Conservation (phyloP, 495 filamentous ascomycete genomes). For the Talaromyces thailandensis region DNA sequence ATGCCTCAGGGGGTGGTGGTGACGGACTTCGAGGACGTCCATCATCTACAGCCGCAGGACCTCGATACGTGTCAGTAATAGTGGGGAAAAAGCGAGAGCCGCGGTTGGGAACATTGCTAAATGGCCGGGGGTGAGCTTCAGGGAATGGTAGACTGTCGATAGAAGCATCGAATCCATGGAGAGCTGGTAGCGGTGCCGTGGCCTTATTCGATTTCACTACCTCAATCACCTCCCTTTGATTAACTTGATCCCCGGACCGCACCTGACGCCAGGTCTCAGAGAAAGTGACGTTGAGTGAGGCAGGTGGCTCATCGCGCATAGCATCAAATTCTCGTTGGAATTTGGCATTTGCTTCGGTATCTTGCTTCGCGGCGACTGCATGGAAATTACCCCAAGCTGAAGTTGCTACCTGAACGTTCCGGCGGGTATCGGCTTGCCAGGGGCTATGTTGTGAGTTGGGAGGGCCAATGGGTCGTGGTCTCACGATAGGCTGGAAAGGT, state of each 20-base stretch:
- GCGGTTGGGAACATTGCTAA: constrained; percentile 32
- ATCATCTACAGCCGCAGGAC: constrained; percentile 21
- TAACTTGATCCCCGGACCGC: constrained; percentile 35
- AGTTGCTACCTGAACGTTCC: constrained; percentile 12
- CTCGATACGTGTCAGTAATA: constrained; percentile 30
- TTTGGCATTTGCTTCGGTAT: constrained; percentile 31
- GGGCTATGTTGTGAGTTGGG: constrained; percentile 30
- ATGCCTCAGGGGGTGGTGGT: constrained; percentile 62
- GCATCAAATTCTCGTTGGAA: constrained; percentile 26
- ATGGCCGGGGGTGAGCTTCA: constrained; percentile 26
- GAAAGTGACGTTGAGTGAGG: constrained; percentile 36
- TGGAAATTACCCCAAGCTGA: constrained; percentile 45
- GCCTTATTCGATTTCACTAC: constrained; percentile 22
- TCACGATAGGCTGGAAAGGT: constrained; percentile 27
- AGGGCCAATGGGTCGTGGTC: constrained; percentile 45
- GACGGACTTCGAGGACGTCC: constrained; percentile 38
- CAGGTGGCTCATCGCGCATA: constrained; percentile 27
- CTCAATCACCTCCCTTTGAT: constrained; percentile 29
- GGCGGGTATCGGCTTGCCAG: constrained; percentile 28
- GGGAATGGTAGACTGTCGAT: constrained; percentile 28
- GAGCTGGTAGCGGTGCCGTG: constrained; percentile 18
- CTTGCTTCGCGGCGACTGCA: constrained; percentile 29
- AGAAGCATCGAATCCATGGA: constrained; percentile 27
- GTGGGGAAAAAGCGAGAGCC: constrained; percentile 68
- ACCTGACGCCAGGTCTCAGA: constrained; percentile 59